Percentiles rank a stretch among this genome's conserved stretches.
phyloP scores from a whole-genome alignment of 1,284 basidiomycete genomes.

The Marasmius tenuissimus region DNA sequence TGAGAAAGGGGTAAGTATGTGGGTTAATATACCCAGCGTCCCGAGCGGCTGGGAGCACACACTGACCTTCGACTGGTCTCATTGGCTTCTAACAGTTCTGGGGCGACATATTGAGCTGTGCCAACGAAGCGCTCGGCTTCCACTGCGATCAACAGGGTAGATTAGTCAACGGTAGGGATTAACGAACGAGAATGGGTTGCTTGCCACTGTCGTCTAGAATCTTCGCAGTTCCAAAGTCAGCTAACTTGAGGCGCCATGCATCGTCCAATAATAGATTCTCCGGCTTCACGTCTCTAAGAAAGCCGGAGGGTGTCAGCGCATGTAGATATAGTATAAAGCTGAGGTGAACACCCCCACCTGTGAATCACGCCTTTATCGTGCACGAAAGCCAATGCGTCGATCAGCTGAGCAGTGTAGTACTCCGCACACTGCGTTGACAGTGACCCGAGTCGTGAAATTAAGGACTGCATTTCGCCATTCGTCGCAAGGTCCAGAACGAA shows the following conservation, averaged over 20 bases:
- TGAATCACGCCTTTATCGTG: constrained; percentile 88
- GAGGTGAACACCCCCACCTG: constrained; percentile 47
- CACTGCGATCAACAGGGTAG: constrained; percentile 27
- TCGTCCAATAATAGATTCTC: constrained; percentile 91
- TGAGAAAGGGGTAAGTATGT: constrained; percentile 26
- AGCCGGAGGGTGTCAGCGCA: background rate
- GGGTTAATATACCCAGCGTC: too few species aligned
- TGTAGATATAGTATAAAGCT: constrained; percentile 3
- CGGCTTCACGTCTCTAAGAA: constrained; percentile 79
- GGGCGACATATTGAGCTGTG: constrained; percentile 94
- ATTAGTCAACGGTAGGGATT: constrained; percentile 11
- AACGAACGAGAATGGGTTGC: constrained; percentile 19
- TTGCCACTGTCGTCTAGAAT: constrained; percentile 63
- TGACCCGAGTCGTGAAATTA: constrained; percentile 81
- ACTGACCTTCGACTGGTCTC: constrained; percentile 69
- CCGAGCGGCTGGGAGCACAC: too few species aligned
- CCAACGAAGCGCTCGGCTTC: constrained; percentile 85
- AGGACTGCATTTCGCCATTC: constrained; percentile 88
- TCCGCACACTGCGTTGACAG: constrained; percentile 73
- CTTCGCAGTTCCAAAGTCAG: constrained; percentile 97
- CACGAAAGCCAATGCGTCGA: constrained; percentile 88
- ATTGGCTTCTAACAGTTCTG: constrained; percentile 83
- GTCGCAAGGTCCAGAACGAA: constrained; percentile 88
- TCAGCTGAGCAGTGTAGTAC: constrained; percentile 86
- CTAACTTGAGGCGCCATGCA: constrained; percentile 87